Conservation (phyloP, 495 filamentous ascomycete species). For the Massariosphaeria phaeospora region DNA sequence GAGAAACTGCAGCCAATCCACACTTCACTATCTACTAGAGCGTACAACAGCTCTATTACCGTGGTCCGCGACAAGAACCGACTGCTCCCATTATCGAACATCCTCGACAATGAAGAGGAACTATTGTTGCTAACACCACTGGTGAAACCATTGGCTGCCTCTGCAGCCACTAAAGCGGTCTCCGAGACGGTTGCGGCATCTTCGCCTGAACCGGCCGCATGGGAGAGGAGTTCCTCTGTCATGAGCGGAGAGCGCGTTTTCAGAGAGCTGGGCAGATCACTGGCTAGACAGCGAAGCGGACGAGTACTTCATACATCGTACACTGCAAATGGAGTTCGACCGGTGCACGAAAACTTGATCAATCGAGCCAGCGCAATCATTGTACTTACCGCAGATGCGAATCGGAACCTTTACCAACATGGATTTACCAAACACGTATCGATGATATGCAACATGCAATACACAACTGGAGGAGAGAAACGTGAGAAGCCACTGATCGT, state of each 20-base stretch:
- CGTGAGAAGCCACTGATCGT: conserved; percentile 67
- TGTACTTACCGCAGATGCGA: conserved; percentile 83
- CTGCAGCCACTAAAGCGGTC: conserved; percentile 58
- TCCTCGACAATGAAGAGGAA: conserved; percentile 76
- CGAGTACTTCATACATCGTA: conserved; percentile 87
- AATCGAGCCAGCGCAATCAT: conserved; percentile 80
- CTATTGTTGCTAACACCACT: conserved; percentile 76
- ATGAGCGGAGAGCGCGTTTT: conserved; percentile 87
- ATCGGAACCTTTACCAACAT: conserved; percentile 82
- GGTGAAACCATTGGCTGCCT: conserved; percentile 80
- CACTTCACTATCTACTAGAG: conserved; percentile 68
- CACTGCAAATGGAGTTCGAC: conserved; percentile 80
- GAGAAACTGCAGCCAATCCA: conserved; percentile 76
- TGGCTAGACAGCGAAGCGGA: conserved; percentile 74
- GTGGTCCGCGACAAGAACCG: conserved; percentile 78
- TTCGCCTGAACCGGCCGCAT: conserved; percentile 51
- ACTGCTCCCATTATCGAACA: conserved; percentile 69
- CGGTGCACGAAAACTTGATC: conserved; percentile 84
- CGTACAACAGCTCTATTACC: conserved; percentile 81
- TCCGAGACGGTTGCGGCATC: conserved; percentile 43
- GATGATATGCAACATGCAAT: conserved; percentile 82
- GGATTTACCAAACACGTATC: conserved; percentile 89
- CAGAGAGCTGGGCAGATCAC: conserved; percentile 70
- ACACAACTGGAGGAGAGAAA: conserved; percentile 51
- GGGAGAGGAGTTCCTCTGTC: conserved; percentile 60